phyloP scores from a whole-genome alignment of 768 basidiomycete species.

The Cystobasidium onofrii region DNA sequence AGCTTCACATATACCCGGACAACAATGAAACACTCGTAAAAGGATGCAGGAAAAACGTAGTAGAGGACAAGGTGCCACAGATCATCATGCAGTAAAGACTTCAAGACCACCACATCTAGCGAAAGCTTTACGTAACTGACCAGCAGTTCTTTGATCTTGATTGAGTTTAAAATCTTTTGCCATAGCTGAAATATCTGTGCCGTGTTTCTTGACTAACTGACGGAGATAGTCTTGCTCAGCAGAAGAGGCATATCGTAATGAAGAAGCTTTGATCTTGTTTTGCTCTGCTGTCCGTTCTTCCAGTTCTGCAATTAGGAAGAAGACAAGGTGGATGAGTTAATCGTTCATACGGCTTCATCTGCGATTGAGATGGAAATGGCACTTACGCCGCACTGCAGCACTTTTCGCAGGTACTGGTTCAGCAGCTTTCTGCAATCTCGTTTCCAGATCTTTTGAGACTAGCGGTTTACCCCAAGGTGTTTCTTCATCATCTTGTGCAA shows the following conservation, averaged over 20 bases:
- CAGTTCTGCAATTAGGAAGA: conserved; percentile 50
- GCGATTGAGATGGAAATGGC: too few relatives aligned
- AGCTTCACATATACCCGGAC: not conserved
- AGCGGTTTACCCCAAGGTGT: conserved; percentile 36
- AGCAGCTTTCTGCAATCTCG: not conserved
- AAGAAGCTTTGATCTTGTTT: conserved; percentile 46
- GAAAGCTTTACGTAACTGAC: conserved; percentile 52
- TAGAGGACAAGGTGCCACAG: too few relatives aligned
- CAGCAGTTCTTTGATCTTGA: conserved; percentile 72
- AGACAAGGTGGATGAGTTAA: too few relatives aligned
- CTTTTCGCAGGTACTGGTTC: conserved; percentile 8
- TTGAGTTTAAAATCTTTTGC: conserved; percentile 68
- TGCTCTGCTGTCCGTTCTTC: conserved; percentile 55
- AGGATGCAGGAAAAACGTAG: too few relatives aligned
- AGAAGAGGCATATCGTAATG: conserved; percentile 55
- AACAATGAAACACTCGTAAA: too few relatives aligned
- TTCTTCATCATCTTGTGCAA: conserved; percentile 14
- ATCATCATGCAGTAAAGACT: not conserved
- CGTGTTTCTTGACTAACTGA: conserved; percentile 61
- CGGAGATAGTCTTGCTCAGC: conserved; percentile 62
- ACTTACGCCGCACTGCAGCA: conserved; percentile 2
- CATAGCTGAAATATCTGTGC: conserved; percentile 65
- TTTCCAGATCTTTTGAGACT: conserved; percentile 7
- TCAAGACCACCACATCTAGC: conserved; percentile 9
- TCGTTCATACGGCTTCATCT: too few relatives aligned